Base-by-base conservation (phyloP, 169 alveolate genomes). In the Plasmodium gonderi region DNA sequence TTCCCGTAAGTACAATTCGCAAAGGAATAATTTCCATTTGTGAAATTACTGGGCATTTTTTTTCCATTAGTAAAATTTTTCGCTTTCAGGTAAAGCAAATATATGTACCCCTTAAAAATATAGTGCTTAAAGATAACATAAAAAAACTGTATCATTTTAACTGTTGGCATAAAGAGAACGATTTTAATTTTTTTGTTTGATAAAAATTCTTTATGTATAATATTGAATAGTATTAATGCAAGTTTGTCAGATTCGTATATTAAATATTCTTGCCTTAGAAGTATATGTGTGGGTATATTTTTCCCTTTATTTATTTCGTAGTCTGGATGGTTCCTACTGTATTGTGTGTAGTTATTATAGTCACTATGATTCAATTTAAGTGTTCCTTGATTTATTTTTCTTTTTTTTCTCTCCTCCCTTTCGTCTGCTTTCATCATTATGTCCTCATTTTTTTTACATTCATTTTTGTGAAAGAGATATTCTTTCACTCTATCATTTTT, bases 151-250 rank as follows among this genome's bases (percentile, higher is more conserved):
- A 85, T 26, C 79, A 85, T 85, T 85, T 85, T 85, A 11, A 85
- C 93, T n/a, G 93, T 85, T 38, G 93, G 93, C 85, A 85, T 75
- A 77, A 75, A 74, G 44, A 85, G 64, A 33, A 85, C 93, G 23
- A 85, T 76, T 26, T 85, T 85, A 45, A 76, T 51, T 12, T 17
- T 11, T 12, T 75, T 47, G 17, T 54, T 85, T 85, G 85, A 49
- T 42, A 85, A 42, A 64, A 85, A 29, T 44, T 85, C 93, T 51
- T 77, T 85, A 77, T 44, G 45, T 0, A 85, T 40, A 33, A 85
- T 85, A 54, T 85, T 85, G 38, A 85, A 85, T 9, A 85, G 29
- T 54, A 85, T 11, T 85, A 74, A 85, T 14, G 89, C 83, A 36
- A 85, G 65, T 85, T 85, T 85, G 31, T 85, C 87, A 11, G 93